Percentiles rank a stretch among this genome's conserved stretches.
These are phyloP conservation scores for Mimosa bimucronata DNA, from an alignment of 306 rosid species.

Conservation along the genomic window DNA sequence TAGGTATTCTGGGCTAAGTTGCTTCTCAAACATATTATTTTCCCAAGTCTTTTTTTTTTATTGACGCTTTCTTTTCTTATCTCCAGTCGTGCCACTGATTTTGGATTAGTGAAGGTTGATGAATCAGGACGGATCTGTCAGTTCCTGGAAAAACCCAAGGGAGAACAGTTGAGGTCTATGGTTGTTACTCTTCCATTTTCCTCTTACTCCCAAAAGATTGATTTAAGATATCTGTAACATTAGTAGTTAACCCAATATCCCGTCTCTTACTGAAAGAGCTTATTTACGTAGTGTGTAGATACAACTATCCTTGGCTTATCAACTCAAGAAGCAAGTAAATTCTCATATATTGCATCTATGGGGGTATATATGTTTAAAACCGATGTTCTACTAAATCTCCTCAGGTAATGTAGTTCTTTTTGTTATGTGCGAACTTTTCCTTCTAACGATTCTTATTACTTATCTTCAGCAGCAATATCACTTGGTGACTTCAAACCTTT, in stretches of 20 bases:
- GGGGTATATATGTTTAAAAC: constrained; percentile 56
- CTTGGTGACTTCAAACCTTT: not conserved
- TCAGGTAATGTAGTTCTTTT: constrained; percentile 45
- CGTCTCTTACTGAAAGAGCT: constrained; percentile 35
- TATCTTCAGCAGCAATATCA: constrained; percentile 6
- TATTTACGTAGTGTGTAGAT: constrained; percentile 52
- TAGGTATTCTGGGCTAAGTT: constrained; percentile 43
- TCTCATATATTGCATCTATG: constrained; percentile 61
- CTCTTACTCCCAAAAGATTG: constrained; percentile 26
- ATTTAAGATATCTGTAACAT: constrained; percentile 9
- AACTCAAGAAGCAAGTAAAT: constrained; percentile 48
- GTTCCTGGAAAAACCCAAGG: constrained; percentile 59
- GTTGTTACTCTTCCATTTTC: constrained; percentile 45
- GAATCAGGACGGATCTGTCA: constrained; percentile 49
- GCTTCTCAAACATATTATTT: constrained; percentile 16
- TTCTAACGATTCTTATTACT: not conserved
- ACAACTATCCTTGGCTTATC: constrained; percentile 54
- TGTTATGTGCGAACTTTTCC: constrained; percentile 9
- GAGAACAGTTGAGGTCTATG: constrained; percentile 55
- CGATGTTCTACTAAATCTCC: constrained; percentile 54
- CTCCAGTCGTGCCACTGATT: constrained; percentile 55
- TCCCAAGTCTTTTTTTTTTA: not conserved
- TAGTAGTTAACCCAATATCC: constrained; percentile 30
- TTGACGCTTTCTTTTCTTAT: constrained; percentile 25
- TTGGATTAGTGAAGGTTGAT: constrained; percentile 57